Percentiles rank a stretch among this genome's conserved stretches.
Conservation (phyloP, 2,329 filamentous ascomycete genomes). For the Chalaropsis thielavioides region DNA sequence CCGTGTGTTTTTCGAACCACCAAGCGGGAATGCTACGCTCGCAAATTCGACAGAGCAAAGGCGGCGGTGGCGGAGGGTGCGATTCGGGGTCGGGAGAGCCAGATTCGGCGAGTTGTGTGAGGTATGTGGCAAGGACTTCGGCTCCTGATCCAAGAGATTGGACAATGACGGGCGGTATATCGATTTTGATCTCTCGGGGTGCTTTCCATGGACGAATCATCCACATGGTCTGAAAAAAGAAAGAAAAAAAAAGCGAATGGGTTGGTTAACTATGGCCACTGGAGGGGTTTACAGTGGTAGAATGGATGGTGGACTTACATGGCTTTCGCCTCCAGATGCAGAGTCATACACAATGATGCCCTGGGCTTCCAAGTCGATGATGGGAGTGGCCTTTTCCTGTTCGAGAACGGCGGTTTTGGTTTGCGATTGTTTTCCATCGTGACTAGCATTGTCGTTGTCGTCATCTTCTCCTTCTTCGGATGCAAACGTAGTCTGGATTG, state of each 20-base stretch:
- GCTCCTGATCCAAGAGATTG: slow-evolving; percentile 89
- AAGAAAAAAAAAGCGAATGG: slow-evolving; percentile 22
- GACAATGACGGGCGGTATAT: slow-evolving; percentile 75
- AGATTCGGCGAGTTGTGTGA: slow-evolving; percentile 75
- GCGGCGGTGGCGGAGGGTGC: slow-evolving; percentile 66
- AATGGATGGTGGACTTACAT: slow-evolving; percentile 47
- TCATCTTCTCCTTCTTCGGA: slow-evolving; percentile 19
- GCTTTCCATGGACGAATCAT: slow-evolving; percentile 89
- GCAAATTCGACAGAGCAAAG: slow-evolving; percentile 89
- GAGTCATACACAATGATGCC: slow-evolving; percentile 97
- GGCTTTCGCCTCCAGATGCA: slow-evolving; percentile 70
- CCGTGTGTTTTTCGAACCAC: slow-evolving; percentile 99
- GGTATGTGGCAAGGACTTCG: slow-evolving; percentile 84
- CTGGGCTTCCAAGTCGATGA: slow-evolving; percentile 79
- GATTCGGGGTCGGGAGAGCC: slow-evolving; percentile 60
- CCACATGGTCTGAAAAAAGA: slow-evolving; percentile 73
- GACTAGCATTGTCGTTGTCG: slow-evolving; percentile 24
- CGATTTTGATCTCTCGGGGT: slow-evolving; percentile 87
- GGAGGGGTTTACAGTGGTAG: background rate
- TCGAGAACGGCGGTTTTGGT: slow-evolving; percentile 28
- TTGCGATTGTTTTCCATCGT: slow-evolving; percentile 17
- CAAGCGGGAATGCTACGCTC: slow-evolving; percentile 93
- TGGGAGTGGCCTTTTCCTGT: slow-evolving; percentile 27
- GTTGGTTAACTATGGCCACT: background rate
- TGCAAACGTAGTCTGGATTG: slow-evolving; percentile 26